Evolutionary conservation across 1,139 yeast species (phyloP), one percentile per base, ranked within the genome.

Genomic region (Pichia sp.): DNA sequence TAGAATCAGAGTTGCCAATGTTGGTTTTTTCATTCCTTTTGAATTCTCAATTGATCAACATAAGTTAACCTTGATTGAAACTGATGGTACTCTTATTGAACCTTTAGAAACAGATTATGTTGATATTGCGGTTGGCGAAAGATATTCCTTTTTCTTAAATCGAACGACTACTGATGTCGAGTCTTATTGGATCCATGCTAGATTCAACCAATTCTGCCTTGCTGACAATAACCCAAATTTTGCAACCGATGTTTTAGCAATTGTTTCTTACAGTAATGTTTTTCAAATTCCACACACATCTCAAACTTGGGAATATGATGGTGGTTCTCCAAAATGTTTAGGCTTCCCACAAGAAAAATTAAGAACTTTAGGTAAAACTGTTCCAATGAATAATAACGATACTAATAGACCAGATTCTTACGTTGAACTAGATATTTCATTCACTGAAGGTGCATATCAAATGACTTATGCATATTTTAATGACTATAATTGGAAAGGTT

Each of bases 71-170:
- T 68, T 82, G 23, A 76, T 82, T 34, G 89, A 82, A 61, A 76
- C 80, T 16, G 90, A 83, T 60, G 86, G 87, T 38, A 72, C 81
- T 7, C 67, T 66, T 42, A 76, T 80, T 7, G 72, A 76, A 51
- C 79, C 80, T 1, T 62, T 67, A 29, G 65, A 65, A 4, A 76
- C 78, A 26, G 77, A 76, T 46, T 69, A 75, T 54, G 56, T 83
- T 26, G 74, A 76, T 50, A 61, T 83, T 22, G 74, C 84, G 0
- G 80, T 82, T 20, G 89, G 86, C 7, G 90, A 84, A 66, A 70
- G 92, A 53, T 82, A 80, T 59, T 73, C 82, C 32, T 85, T 80
- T 3, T 69, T 82, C 56, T 67, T 82, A 20, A 70, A 69, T 32
- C 74, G 87, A 26, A 73, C 86, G n/a, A 27, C 38, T 25, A 27